Evolutionary conservation across 768 basidiomycete genomes (phyloP), one percentile per base, ranked within the genome.

Genomic region (Melanogaster broomeanus): DNA sequence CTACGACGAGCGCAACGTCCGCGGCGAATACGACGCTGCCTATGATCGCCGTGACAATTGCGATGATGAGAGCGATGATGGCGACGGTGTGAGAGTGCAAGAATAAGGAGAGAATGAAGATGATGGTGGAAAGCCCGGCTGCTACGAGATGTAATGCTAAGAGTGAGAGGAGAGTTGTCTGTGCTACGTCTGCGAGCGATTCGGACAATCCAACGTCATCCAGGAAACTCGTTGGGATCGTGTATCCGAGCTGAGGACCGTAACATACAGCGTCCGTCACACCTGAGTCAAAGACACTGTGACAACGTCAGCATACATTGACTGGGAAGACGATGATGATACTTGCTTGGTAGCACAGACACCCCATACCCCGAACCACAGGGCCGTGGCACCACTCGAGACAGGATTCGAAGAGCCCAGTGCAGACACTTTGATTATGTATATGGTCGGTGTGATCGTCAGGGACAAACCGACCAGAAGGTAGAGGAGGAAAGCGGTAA

Each of bases 351-450:
- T 68, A 1, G 84, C 84, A 68, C 92, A 94, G 31, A 85, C 75
- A 1, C 92, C 92, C 87, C 90, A 93, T 6, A 92, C 85, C 4
- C 92, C 92, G 54, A 92, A 87, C 31, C 82, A 77, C 10, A 91
- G 67, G 57, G 77, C 72, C 4, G 83, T 85, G 25, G 83, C 83
- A 12, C 82, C 67, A 53, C 75, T 75, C 11, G 84, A 82, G 30
- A 62, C 57, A 3, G 76, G 75, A 43, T 70, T 64, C 37, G 33
- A 21, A 21, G 64, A 59, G 34, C 61, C 43, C 33, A 56, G 49
- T 58, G 68, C 72, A 3, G 69, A 48, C 31, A 89, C 63, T 18
- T 69, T 59, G 43, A 90, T 70, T 24, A 90, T 71, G 64, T 84
- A 87, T 25, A 90, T 78, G 19, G 80, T 62, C 65, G 83, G 86